Conservation (phyloP, 2,329 filamentous ascomycete genomes). For the Talaromyces sp. region DNA sequence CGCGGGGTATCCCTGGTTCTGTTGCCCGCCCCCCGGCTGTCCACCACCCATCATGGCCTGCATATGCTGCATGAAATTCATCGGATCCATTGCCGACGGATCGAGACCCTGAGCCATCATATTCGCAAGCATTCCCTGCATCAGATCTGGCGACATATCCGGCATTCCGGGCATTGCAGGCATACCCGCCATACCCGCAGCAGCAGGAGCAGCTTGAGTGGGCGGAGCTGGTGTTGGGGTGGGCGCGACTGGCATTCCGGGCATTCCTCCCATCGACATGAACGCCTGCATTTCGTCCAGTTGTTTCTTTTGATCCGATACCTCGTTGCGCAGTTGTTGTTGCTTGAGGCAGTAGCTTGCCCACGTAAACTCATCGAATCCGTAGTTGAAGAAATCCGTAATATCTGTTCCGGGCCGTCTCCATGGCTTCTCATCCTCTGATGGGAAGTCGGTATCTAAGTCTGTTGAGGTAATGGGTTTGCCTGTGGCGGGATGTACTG, state of each 20-base stretch:
- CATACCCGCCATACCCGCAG: slow-evolving; percentile 32
- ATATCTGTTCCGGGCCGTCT: slow-evolving; percentile 89
- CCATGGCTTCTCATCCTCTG: slow-evolving; percentile 85
- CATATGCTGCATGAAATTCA: slow-evolving; percentile 53
- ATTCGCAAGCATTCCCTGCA: slow-evolving; percentile 57
- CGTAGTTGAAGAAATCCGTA: slow-evolving; percentile 98
- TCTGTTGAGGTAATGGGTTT: slow-evolving; percentile 81
- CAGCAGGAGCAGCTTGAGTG: slow-evolving; percentile 24
- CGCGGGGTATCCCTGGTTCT: slow-evolving; percentile 32
- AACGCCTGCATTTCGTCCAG: slow-evolving; percentile 61
- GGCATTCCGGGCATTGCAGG: slow-evolving; percentile 45
- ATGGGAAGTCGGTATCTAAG: slow-evolving; percentile 68
- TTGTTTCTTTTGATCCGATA: slow-evolving; percentile 73
- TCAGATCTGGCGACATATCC: slow-evolving; percentile 54
- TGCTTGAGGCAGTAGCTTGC: slow-evolving; percentile 90
- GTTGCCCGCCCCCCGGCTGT: slow-evolving; percentile 37
- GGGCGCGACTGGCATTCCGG: slow-evolving; percentile 43
- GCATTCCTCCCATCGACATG: slow-evolving; percentile 49
- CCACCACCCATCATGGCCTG: slow-evolving; percentile 49
- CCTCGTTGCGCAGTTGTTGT: slow-evolving; percentile 71
- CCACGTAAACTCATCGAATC: slow-evolving; percentile 98
- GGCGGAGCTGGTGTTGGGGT: slow-evolving; percentile 26
- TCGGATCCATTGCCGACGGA: slow-evolving; percentile 53
- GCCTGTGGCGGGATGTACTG: slow-evolving; percentile 67
- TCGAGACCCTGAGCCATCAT: slow-evolving; percentile 55